A percentile compares a stretch with the other conserved stretches of the same genome.
Conservation (phyloP, 108 stramenopile species). For the Cylindrotheca closterium region DNA sequence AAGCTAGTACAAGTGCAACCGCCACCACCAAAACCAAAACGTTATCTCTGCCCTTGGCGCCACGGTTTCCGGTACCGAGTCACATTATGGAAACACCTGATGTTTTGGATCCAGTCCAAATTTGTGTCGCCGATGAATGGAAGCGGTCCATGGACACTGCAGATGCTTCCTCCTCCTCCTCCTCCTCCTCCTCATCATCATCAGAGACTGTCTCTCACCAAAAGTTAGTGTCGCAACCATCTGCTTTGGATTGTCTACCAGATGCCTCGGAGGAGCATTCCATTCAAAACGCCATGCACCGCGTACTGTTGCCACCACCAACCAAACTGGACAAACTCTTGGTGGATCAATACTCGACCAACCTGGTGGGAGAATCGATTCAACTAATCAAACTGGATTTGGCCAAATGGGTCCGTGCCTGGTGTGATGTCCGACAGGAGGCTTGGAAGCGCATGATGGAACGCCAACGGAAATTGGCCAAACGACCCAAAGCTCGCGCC, state of each 20-base stretch:
- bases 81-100: background rate
- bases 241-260: conserved; percentile 6
- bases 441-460: conserved; percentile 44
- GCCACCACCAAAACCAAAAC: background rate
- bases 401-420: conserved; percentile 51
- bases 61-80: conserved; percentile 24
- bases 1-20: background rate
- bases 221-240: conserved; percentile 1
- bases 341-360: conserved; percentile 50
- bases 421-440: conserved; percentile 57
- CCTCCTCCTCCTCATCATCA: too few relatives aligned
- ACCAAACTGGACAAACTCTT: background rate
- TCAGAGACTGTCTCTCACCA: background rate
- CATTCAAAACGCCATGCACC: conserved; percentile 6
- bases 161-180: background rate
- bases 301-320: conserved; percentile 4
- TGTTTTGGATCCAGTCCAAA: background rate
- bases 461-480: conserved; percentile 33
- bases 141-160: background rate
- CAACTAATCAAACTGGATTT: conserved; percentile 34
- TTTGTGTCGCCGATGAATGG: background rate
- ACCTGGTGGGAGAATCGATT: conserved; percentile 32
- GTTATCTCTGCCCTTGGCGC: conserved; percentile 3
- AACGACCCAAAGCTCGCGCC: conserved; percentile 6
- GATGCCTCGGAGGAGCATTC: background rate